Evolutionary conservation across 805 yeast species (phyloP), one percentile per base, ranked within the genome.

Genomic region (Teunomyces pallodes): DNA sequence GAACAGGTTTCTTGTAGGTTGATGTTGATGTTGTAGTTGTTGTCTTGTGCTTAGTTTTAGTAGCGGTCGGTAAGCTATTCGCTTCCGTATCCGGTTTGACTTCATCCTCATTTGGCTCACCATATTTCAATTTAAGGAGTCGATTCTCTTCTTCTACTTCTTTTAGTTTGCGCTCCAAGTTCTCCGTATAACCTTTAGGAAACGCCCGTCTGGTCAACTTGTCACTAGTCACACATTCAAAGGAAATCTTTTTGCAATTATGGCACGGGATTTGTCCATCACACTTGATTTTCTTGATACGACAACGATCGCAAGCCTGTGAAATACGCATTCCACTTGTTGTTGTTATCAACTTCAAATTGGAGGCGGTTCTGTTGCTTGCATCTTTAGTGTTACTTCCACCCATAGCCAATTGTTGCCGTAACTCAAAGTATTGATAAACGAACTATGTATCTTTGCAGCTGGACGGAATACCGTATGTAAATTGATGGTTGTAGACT

Each of bases 291-390:
- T 86, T 87, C 55, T 87, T 84, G 53, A 84, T 80, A 40, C 92
- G 72, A 57, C 94, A 87, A 30, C 94, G 70, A 62, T 87, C 94
- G 66, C 95, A 87, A 2, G 94, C 94, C 63, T 87, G 94, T 1
- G 86, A 79, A 2, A 84, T 83, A 51, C 92, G 51, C n/a, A 66
- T 58, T 0, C 77, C 76, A 5, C 65, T 51, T 3, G 67, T 66
- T 13, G 77, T 70, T 42, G 58, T 64, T 42, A 73, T 73, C 43
- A 72, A 57, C 50, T 71, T 71, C 49, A 66, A 60, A 52, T 68
- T 69, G 13, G 69, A 53, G 13, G 50, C 42, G 9, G 58, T 49
- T 39, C 59, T 56, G 38, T 61, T 61, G 10, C 16, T 17, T 38
- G 26, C 47, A 46, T 51, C 44, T 10, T 24, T 38, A 10, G 41